Base-by-base conservation (phyloP, 305 asterid genomes). In the Fraxinus angustifolia region DNA sequence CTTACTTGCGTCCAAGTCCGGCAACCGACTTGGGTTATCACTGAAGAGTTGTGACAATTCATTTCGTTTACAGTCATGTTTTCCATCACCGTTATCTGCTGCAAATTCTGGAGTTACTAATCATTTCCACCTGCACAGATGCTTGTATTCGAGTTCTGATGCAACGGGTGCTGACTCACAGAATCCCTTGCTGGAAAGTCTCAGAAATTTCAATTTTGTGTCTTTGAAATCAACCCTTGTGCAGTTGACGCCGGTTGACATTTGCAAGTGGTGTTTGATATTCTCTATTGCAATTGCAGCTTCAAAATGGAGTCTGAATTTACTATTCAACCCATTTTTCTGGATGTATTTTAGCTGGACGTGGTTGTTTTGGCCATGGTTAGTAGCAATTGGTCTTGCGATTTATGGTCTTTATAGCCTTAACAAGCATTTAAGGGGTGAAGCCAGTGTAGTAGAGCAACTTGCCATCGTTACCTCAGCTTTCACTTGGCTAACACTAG, bases 301-400 rank as follows among this genome's bases (percentile, higher is more conserved):
- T 0, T 83, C 92, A 10, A 94, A 85, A 80, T 90, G 93, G 98
- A 77, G 82, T 23, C n/a, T 85, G 82, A 90, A 82, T 82, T 48
- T 84, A 42, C 30, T 91, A 56, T 81, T 92, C 36, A 90, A 73
- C 83, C 99, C 99, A 0, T 96, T 96, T 79, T 87, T 96, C 82
- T 96, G 98, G 99, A 91, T 88, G 97, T 94, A 96, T 42, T 91
- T 96, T 80, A 94, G 97, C 86, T 91, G 93, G 97, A 85, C 93
- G 16, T 96, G 97, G 99, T 72, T 94, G 79, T 92, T 92, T 87
- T 96, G 98, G 98, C 99, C 99, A 8, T 94, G 98, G 99, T 83
- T 90, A 77, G 87, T 81, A 56, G 96, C 93, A 6, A 70, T 90
- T 75, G 83, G 88, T 36, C 16, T 90, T n/a, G 98, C 91, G 23